Conservation (phyloP, 2,329 filamentous ascomycete genomes). For the Metarhizium brunneum region DNA sequence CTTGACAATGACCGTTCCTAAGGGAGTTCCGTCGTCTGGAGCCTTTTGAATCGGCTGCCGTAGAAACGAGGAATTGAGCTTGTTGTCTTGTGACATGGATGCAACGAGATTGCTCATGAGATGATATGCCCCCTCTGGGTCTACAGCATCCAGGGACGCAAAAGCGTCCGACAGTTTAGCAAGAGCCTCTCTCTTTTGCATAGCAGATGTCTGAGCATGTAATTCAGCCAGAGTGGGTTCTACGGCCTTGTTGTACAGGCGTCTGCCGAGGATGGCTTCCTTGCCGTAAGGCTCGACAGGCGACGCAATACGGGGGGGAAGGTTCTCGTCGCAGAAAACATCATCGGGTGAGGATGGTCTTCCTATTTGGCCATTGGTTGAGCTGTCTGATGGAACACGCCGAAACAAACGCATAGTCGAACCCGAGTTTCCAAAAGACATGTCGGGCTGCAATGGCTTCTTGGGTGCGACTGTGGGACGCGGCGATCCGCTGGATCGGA, state of each 20-base stretch:
- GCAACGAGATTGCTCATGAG: constrained; percentile 70
- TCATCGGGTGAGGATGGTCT: constrained; percentile 28
- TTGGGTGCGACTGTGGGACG: constrained; percentile 43
- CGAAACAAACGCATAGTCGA: constrained; percentile 90
- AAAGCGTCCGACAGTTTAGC: constrained; percentile 79
- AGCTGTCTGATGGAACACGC: constrained; percentile 66
- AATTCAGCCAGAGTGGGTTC: constrained; percentile 79
- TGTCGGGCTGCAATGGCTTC: constrained; percentile 76
- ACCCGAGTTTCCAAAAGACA: constrained; percentile 87
- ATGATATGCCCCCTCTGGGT: constrained; percentile 85
- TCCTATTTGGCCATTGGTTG: constrained; percentile 30
- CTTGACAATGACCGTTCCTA: constrained; percentile 51
- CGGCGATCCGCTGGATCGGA: constrained; percentile 32
- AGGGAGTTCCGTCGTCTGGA: constrained; percentile 35
- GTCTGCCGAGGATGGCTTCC: constrained; percentile 72
- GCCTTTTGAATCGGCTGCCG: constrained; percentile 29
- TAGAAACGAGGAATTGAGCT: constrained; percentile 45
- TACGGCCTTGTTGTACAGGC: constrained; percentile 71
- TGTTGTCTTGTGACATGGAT: constrained; percentile 61
- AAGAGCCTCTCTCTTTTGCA: constrained; percentile 70
- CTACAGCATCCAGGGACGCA: constrained; percentile 71
- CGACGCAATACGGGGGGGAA: constrained; percentile 35
- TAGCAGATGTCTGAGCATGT: constrained; percentile 63
- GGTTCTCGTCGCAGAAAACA: constrained; percentile 53
- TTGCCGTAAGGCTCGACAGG: constrained; percentile 57